Evolutionary conservation across 176 grass and related monocot genomes (phyloP).

Genomic region (Cymbopogon citratus): DNA sequence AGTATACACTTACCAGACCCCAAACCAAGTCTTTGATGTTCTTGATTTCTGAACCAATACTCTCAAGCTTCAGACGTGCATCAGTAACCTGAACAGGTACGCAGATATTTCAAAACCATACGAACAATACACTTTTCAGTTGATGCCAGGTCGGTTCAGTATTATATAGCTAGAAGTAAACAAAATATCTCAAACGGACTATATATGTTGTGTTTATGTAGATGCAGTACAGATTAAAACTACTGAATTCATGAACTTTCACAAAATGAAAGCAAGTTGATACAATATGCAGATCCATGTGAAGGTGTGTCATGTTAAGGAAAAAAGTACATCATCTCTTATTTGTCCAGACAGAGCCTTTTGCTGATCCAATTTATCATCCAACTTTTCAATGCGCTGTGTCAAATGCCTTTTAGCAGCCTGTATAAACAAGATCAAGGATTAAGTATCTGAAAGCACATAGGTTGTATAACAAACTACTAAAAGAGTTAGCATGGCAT

Average conservation of each 20-base stretch:
- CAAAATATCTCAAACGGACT: background rate
- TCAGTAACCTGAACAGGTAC: conserved; percentile 64
- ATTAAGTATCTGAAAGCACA: background rate
- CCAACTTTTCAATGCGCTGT: conserved; percentile 88
- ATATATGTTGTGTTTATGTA: background rate
- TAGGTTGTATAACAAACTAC: conserved; percentile 5
- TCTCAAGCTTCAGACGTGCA: conserved; percentile 72
- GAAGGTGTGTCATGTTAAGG: background rate
- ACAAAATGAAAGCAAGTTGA: conserved; percentile 12
- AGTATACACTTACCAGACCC: conserved; percentile 62
- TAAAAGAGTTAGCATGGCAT: background rate
- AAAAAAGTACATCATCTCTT: conserved; percentile 70
- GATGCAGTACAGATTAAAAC: background rate
- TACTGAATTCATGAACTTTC: background rate
- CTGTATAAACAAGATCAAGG: conserved; percentile 44
- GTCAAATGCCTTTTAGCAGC: conserved; percentile 91
- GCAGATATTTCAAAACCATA: conserved; percentile 26
- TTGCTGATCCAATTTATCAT: conserved; percentile 97
- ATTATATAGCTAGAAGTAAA: background rate
- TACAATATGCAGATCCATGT: conserved; percentile 8
- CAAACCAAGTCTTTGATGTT: conserved; percentile 81
- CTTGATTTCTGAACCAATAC: conserved; percentile 75
- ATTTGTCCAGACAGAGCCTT: conserved; percentile 87
- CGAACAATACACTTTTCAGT: background rate
- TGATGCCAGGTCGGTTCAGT: background rate